Conservation (phyloP, 139 green algal species). For the Desmodesmus armatus region DNA sequence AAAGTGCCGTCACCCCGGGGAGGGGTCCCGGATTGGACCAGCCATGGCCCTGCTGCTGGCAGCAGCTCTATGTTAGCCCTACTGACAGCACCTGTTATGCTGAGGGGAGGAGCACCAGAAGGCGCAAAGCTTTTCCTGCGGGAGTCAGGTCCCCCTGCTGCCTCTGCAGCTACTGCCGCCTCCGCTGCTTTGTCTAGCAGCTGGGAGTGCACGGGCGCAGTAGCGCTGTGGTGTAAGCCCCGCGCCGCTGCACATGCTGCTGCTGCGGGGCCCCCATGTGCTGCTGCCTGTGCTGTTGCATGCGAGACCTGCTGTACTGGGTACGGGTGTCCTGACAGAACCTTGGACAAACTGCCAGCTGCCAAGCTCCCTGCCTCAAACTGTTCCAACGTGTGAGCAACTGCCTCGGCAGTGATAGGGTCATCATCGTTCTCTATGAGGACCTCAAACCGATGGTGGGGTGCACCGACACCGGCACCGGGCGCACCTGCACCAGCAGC, state of each 20-base stretch:
- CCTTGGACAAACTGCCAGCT: constrained; percentile 1
- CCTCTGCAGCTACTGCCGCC: constrained; percentile 5
- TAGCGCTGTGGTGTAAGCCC: constrained; percentile 27
- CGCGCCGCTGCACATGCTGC: background rate
- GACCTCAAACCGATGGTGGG: constrained; percentile 37
- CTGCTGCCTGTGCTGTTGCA: constrained; percentile 4
- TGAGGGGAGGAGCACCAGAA: background rate
- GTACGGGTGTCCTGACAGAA: constrained; percentile 11
- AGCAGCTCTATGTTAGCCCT: constrained; percentile 12
- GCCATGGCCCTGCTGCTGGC: constrained; percentile 1
- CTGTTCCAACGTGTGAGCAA: constrained; percentile 33
- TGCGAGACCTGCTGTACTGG: background rate
- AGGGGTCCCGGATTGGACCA: background rate
- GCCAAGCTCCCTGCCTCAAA: constrained; percentile 15
- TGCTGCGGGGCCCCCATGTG: background rate
- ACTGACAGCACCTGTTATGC: constrained; percentile 9
- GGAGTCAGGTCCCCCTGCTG: background rate
- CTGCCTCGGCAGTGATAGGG: constrained; percentile 22
- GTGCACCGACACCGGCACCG: background rate
- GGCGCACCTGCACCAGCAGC: constrained; percentile 23
- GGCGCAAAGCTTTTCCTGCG: background rate
- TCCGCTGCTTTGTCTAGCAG: constrained; percentile 22
- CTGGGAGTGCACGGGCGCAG: constrained; percentile 5
- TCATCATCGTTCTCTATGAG: constrained; percentile 44
- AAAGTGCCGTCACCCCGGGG: background rate